A percentile compares a stretch with the other conserved stretches of the same genome.
Evolutionary conservation across 805 yeast genomes (phyloP).

Genomic region (Cyberlindnera mississippiensis): DNA sequence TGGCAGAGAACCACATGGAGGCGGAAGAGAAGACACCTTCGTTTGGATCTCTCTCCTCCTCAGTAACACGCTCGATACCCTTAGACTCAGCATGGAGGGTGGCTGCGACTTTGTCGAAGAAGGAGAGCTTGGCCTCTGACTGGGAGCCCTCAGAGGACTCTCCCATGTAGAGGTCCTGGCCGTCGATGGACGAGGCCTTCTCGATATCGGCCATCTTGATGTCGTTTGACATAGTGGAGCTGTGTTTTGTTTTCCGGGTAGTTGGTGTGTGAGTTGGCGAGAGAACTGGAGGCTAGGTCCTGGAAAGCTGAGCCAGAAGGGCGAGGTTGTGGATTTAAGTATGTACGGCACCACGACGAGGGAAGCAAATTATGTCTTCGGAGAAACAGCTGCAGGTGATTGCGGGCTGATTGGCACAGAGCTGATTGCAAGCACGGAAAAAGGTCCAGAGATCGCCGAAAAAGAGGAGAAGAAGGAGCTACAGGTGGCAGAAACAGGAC

Average conservation of each 20-base stretch:
- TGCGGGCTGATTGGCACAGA: too few species aligned
- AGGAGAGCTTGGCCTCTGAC: constrained; percentile 17
- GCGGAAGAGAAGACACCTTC: constrained; percentile 63
- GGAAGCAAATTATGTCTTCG: too few species aligned
- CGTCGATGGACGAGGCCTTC: constrained; percentile 18
- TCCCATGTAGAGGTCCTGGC: constrained; percentile 18
- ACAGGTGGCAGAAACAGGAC: too few species aligned
- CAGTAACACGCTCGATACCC: constrained; percentile 81
- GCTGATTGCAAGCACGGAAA: too few species aligned
- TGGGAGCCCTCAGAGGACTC: constrained; percentile 22
- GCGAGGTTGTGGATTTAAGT: background rate
- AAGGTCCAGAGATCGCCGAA: too few species aligned
- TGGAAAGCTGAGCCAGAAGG: background rate
- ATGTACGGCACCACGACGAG: background rate
- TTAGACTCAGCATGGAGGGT: constrained; percentile 48
- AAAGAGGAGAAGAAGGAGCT: too few species aligned
- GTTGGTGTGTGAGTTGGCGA: too few species aligned
- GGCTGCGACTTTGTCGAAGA: constrained; percentile 25
- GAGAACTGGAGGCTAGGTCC: too few species aligned
- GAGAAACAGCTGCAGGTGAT: too few species aligned
- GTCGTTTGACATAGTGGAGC: background rate
- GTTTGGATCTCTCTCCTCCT: constrained; percentile 68
- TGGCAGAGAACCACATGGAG: constrained; percentile 89
- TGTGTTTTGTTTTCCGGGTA: background rate
- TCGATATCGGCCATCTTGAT: constrained; percentile 18